A percentile compares a stretch with the other conserved stretches of the same genome.
These are phyloP conservation scores for Myotisia sp. DNA, from an alignment of 2,329 filamentous ascomycete genomes.

Conservation along the genomic window DNA sequence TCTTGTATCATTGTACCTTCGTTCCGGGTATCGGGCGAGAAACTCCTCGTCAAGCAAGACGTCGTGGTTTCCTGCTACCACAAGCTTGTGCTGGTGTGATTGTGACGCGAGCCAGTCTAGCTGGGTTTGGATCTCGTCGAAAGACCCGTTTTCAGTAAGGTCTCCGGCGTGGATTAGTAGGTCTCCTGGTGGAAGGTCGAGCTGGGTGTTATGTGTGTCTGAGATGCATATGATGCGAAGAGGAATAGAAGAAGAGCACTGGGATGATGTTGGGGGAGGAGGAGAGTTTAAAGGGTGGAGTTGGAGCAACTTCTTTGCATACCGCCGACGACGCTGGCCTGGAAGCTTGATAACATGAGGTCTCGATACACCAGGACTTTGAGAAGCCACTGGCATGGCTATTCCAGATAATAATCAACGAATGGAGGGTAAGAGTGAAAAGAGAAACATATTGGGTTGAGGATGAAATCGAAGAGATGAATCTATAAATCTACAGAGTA, in stretches of 20 bases:
- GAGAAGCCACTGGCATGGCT: no score
- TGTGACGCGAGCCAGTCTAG: conserved; percentile 30
- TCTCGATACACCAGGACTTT: no score
- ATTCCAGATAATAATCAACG: no score
- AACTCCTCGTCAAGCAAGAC: conserved; percentile 15
- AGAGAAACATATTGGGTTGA: no score
- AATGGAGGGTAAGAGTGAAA: no score
- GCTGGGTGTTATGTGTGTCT: conserved; percentile 32
- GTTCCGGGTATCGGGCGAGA: conserved; percentile 8
- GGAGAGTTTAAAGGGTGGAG: conserved; percentile 1
- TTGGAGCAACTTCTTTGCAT: neutral
- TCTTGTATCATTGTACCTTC: conserved; percentile 8
- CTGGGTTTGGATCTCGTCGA: conserved; percentile 26
- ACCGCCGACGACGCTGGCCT: neutral
- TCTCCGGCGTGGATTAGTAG: conserved; percentile 38
- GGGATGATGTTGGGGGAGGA: neutral
- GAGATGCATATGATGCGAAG: conserved; percentile 22
- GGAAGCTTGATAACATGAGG: no score
- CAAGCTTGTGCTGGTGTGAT: conserved; percentile 31
- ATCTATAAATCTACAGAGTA: no score
- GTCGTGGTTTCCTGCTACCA: conserved; percentile 37
- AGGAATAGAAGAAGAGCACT: conserved; percentile 2
- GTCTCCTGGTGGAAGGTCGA: conserved; percentile 28
- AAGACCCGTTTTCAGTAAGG: conserved; percentile 31
- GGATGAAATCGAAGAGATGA: no score